Evolutionary conservation across 495 filamentous ascomycete genomes (phyloP), one percentile per base, ranked within the genome.

Genomic region (Aspergillus incahuasiensis): DNA sequence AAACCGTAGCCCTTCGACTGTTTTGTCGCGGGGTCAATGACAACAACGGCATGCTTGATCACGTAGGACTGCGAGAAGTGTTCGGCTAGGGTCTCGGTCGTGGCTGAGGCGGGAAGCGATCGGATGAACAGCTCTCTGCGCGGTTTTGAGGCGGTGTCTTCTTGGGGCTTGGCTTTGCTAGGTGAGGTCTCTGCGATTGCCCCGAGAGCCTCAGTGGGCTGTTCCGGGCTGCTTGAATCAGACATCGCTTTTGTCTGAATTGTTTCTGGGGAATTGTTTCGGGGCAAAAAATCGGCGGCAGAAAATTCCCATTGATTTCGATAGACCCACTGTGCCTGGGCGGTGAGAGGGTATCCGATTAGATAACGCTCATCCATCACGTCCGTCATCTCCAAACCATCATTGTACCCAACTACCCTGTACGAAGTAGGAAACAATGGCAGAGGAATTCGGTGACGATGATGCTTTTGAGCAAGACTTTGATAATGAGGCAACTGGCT

Each of bases 1-100:
- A 99, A 99, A 46, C 94, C 94, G 69, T 88, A 99, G 9, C 92
- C 92, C 60, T 90, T 88, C 18, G 88, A 96, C 45, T 82, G 72
- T 63, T 96, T 95, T 6, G 90, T 94, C 55, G 79, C 71, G 1
- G 86, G 80, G 67, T 97, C 91, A 30, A 82, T 73, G 18, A 99
- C 89, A 12, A 91, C 90, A 5, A 86, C 87, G 48, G 92, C 92
- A 70, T 97, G 94, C 68, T 96, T 97, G 66, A 97, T 79, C 20
- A 95, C 90, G 66, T 90, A 97, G 51, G 87, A 85, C 69, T 96
- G 84, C 5, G 94, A 99, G 72, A 99, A 99, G 71, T 87, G 83
- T 56, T 88, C 84, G 41, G 90, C 86, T 30, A 99, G 80, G 40
- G 76, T 78, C 55, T 97, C 91, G 64, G 84, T 85, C n/a, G 95